phyloP scores from a whole-genome alignment of 140 eudicot species.

The Stevia rebaudiana region DNA sequence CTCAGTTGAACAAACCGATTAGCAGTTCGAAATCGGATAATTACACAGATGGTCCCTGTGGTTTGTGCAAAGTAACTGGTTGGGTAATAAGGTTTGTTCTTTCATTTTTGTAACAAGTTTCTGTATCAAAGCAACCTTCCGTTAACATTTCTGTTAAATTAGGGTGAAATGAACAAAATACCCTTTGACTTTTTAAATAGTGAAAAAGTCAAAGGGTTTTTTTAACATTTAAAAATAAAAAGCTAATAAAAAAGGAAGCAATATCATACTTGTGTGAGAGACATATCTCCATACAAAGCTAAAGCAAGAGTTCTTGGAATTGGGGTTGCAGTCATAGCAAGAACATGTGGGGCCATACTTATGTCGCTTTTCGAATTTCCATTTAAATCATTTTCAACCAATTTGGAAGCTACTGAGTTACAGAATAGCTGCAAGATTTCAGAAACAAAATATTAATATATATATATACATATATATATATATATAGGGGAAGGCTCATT shows the following conservation, averaged over 20 bases:
- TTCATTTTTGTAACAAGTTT: too few species aligned
- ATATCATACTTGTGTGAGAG: slow-evolving; percentile 79
- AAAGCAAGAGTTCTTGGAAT: slow-evolving; percentile 97
- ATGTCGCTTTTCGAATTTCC: slow-evolving; percentile 39
- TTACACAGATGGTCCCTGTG: too few species aligned
- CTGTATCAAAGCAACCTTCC: too few species aligned
- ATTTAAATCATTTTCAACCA: slow-evolving; percentile 32
- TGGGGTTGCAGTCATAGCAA: slow-evolving; percentile 98
- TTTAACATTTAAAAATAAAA: not conserved
- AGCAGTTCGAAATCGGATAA: not conserved
- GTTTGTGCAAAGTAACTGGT: too few species aligned
- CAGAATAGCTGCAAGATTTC: slow-evolving; percentile 56
- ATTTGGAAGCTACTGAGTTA: slow-evolving; percentile 44
- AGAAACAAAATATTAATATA: slow-evolving; percentile 7
- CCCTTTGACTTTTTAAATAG: too few species aligned
- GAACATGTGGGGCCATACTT: slow-evolving; percentile 92
- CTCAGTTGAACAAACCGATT: slow-evolving; percentile 4
- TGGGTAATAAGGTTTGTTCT: too few species aligned
- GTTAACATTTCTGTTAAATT: too few species aligned
- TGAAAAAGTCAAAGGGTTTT: too few species aligned
- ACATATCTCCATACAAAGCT: slow-evolving; percentile 98
- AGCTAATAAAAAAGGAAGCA: slow-evolving; percentile 3
- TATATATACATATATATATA: not conserved
- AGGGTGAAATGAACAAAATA: too few species aligned
- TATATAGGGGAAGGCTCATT: too few species aligned